These are phyloP conservation scores for Picea abies DNA, from an alignment of 83 land plant genomes.

Conservation along the genomic window DNA sequence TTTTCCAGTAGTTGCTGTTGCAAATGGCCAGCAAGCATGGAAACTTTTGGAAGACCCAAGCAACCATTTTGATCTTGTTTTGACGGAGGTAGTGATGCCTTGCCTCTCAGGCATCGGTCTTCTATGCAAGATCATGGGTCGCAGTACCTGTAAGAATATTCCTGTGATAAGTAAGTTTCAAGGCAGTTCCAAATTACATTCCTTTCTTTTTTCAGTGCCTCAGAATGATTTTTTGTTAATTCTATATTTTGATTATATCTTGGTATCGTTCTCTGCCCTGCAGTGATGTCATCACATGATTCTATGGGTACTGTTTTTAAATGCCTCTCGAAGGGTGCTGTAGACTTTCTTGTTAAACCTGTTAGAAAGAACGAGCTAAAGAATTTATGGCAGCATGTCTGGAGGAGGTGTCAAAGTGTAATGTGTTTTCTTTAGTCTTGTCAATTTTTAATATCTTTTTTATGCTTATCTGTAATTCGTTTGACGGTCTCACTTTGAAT, in stretches of 20 bases:
- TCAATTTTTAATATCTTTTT: neutral
- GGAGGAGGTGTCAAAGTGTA: conserved; percentile 96
- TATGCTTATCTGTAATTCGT: neutral
- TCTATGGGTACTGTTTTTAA: conserved; percentile 90
- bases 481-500: neutral
- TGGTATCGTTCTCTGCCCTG: conserved; percentile 23
- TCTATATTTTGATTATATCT: neutral
- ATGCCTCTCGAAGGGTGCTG: conserved; percentile 95
- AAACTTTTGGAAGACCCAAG: conserved; percentile 63
- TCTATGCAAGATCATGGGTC: conserved; percentile 79
- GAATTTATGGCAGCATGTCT: conserved; percentile 99
- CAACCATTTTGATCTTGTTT: conserved; percentile 68
- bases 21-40: conserved; percentile 91
- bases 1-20: conserved; percentile 32
- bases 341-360: conserved; percentile 95
- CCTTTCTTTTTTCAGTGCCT: neutral
- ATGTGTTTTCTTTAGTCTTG: neutral
- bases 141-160: conserved; percentile 66
- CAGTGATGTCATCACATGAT: conserved; percentile 98
- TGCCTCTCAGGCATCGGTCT: conserved; percentile 78
- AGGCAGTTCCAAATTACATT: neutral
- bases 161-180: conserved; percentile 89
- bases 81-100: conserved; percentile 91
- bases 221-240: neutral
- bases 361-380: conserved; percentile 95